Percentiles rank a stretch among this genome's conserved stretches.
Conservation (phyloP, 768 basidiomycete species). For the Rhodotorula graminis region DNA sequence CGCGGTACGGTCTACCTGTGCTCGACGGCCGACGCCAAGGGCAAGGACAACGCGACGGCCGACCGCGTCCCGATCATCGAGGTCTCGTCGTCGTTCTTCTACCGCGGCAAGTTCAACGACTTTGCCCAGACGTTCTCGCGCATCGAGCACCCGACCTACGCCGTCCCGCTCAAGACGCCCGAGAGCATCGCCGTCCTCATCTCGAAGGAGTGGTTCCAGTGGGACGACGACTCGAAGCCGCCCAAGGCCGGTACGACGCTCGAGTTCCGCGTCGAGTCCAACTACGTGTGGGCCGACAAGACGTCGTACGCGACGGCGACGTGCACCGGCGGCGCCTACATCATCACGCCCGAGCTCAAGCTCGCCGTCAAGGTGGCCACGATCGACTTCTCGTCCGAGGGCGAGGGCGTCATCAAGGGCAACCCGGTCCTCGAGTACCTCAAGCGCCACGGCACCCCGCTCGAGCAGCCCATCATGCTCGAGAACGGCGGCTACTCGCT, state of each 20-base stretch:
- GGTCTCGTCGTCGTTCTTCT: constrained; percentile 90
- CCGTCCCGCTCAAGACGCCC: constrained; percentile 67
- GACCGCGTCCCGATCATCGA: constrained; percentile 74
- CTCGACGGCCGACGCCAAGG: constrained; percentile 70
- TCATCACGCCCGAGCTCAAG: constrained; percentile 42
- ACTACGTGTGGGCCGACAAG: constrained; percentile 87
- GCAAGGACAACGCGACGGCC: constrained; percentile 48
- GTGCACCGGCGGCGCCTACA: constrained; percentile 76
- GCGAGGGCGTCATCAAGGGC: constrained; percentile 56
- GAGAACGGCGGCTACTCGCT: constrained; percentile 82
- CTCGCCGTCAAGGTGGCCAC: constrained; percentile 53
- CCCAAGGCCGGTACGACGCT: constrained; percentile 74
- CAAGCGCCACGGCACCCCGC: constrained; percentile 76
- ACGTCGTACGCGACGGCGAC: constrained; percentile 71
- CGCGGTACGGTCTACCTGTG: constrained; percentile 55
- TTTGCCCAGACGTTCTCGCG: constrained; percentile 95
- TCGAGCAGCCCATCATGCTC: constrained; percentile 71
- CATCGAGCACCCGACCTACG: constrained; percentile 80
- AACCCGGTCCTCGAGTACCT: constrained; percentile 92
- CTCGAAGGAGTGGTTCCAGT: constrained; percentile 97
- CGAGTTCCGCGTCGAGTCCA: constrained; percentile 81
- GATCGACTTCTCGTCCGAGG: constrained; percentile 41
- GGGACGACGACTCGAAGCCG: constrained; percentile 76
- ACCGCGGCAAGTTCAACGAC: constrained; percentile 89
- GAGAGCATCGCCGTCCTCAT: constrained; percentile 82